Conservation (phyloP, 2,329 filamentous ascomycete genomes). For the Septoria petroselini region DNA sequence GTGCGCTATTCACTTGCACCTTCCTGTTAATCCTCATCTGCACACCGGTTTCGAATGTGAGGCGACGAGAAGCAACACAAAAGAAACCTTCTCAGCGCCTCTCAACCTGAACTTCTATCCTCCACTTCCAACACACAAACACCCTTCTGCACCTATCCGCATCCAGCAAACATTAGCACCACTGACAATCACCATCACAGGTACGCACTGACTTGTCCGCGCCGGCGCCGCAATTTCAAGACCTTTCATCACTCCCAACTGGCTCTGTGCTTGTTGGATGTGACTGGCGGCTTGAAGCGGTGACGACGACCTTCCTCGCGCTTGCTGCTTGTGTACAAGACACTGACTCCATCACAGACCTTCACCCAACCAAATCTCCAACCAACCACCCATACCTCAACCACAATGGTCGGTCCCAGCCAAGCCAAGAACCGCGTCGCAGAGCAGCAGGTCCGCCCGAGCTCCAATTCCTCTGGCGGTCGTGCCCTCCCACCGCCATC, state of each 20-base stretch:
- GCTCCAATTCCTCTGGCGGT: not conserved
- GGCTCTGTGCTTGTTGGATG: not conserved
- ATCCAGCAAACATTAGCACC: not conserved
- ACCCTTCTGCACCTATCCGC: not conserved
- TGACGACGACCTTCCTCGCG: not conserved
- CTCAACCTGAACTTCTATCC: constrained; percentile 3
- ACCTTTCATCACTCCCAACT: not conserved
- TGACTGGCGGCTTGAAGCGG: not conserved
- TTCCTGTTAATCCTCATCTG: too few relatives aligned
- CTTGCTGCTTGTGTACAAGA: not conserved
- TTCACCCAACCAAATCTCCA: not conserved
- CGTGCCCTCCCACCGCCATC: constrained; percentile 1
- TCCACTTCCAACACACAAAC: constrained; percentile 6
- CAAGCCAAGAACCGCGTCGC: not conserved
- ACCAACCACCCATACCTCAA: too few relatives aligned
- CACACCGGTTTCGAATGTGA: too few relatives aligned
- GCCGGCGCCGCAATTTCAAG: constrained; percentile 4
- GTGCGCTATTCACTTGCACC: too few relatives aligned
- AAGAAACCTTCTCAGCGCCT: too few relatives aligned
- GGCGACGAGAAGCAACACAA: too few relatives aligned
- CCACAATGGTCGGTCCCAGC: not conserved
- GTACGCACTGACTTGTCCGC: not conserved
- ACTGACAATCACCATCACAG: constrained; percentile 10
- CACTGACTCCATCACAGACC: constrained; percentile 1
- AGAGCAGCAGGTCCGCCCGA: constrained; percentile 5